A percentile compares a stretch with the other conserved stretches of the same genome.
Evolutionary conservation across 2,329 filamentous ascomycete genomes (phyloP).

Genomic region (Trichophyton rubrum): DNA sequence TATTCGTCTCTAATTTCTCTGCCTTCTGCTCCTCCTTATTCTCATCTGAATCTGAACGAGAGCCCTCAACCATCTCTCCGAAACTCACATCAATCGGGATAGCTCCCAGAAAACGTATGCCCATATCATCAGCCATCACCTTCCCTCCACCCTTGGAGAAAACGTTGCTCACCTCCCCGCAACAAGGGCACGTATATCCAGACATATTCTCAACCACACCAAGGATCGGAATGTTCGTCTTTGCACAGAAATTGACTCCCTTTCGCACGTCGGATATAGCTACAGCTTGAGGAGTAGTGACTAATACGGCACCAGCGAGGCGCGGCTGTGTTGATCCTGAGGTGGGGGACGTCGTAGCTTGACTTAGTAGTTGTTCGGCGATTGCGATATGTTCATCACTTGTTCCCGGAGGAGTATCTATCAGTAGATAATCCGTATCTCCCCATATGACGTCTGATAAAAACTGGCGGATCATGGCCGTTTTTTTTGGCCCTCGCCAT

Average conservation of each 20-base stretch:
- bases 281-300: slow-evolving; percentile 92
- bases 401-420: slow-evolving; percentile 92
- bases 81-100: slow-evolving; percentile 92
- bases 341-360: background rate
- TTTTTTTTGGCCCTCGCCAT: slow-evolving; percentile 97
- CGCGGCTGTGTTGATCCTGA: slow-evolving; percentile 37
- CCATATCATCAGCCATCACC: slow-evolving; percentile 77
- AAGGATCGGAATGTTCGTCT: slow-evolving; percentile 65
- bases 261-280: slow-evolving; percentile 89
- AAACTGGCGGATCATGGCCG: slow-evolving; percentile 96
- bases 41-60: slow-evolving; percentile 14
- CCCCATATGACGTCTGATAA: slow-evolving; percentile 82
- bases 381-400: slow-evolving; percentile 95
- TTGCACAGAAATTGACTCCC: slow-evolving; percentile 83
- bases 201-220: slow-evolving; percentile 95
- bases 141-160: slow-evolving; percentile 85
- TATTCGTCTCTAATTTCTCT: slow-evolving; percentile 5
- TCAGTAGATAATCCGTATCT: slow-evolving; percentile 76
- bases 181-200: slow-evolving; percentile 44
- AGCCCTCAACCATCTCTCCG: slow-evolving; percentile 66
- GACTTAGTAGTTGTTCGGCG: slow-evolving; percentile 63
- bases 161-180: slow-evolving; percentile 76
- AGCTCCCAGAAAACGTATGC: slow-evolving; percentile 68
- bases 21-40: slow-evolving; percentile 8
- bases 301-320: slow-evolving; percentile 77